phyloP scores from a whole-genome alignment of 257 asterid genomes.

The Ehretia macrophylla region DNA sequence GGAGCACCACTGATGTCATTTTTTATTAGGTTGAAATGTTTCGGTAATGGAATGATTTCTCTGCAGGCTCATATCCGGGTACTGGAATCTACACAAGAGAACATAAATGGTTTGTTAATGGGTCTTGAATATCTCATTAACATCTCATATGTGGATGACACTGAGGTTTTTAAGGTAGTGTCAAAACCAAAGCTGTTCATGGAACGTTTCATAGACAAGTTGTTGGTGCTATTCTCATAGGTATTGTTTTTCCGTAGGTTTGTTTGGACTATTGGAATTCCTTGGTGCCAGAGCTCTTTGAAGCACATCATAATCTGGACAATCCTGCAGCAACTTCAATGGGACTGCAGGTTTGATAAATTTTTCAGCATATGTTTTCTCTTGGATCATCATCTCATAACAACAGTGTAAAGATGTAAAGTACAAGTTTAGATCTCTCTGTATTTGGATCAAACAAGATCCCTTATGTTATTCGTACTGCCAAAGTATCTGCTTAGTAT shows the following conservation, averaged over 20 bases:
- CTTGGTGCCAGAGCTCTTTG: slow-evolving; percentile 81
- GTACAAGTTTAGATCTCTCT: neutral
- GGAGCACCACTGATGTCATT: neutral
- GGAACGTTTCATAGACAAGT: neutral
- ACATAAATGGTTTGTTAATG: slow-evolving; percentile 52
- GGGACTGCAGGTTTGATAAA: slow-evolving; percentile 69
- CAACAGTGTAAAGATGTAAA: neutral
- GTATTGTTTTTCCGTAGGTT: slow-evolving; percentile 44
- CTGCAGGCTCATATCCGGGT: slow-evolving; percentile 83
- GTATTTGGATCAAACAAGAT: neutral
- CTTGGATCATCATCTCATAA: neutral
- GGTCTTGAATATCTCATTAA: slow-evolving; percentile 92
- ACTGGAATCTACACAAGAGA: slow-evolving; percentile 76
- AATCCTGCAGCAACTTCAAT: slow-evolving; percentile 61
- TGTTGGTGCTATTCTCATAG: neutral
- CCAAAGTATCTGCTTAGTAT: neutral
- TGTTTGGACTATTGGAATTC: slow-evolving; percentile 98
- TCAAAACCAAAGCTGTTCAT: neutral
- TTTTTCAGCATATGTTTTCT: neutral
- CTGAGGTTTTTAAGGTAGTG: slow-evolving; percentile 94
- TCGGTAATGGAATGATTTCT: slow-evolving; percentile 15
- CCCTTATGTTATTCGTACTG: too few species aligned
- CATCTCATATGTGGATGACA: slow-evolving; percentile 95
- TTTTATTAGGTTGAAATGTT: neutral
- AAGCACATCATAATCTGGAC: slow-evolving; percentile 75